Evolutionary conservation across 495 filamentous ascomycete genomes (phyloP), one percentile per base, ranked within the genome.

Genomic region (Aspergillus homomorphus): DNA sequence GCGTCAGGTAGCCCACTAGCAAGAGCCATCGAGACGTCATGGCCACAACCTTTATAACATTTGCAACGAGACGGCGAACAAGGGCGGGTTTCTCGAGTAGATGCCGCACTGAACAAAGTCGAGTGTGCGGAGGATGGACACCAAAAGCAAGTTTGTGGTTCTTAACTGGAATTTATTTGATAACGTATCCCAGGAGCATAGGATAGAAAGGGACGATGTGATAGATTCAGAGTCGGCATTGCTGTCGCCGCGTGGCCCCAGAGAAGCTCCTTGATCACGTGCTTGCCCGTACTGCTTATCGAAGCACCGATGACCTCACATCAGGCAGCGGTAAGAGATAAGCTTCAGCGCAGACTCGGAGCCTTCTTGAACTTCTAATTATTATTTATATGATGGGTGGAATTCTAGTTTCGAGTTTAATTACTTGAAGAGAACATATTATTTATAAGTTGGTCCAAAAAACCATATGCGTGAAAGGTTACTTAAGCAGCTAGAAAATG

Each of bases 1-100:
- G 62, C 53, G 73, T 62, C 54, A 78, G 64, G 49, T 71, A 68
- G 56, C 67, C 61, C 61, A 70, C 61, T 43, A 79, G 66, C 65
- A 69, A 59, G 59, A 76, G 62, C 73, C 75, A 77, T 71, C 69
- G 65, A 54, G 65, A 56, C 57, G 73, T 75, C 77, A 79, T 79
- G 70, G 56, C 65, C 45, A 67, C 43, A 43, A 62, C 59, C 58
- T 42, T 45, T 62, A 41, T 44, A 69, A 69, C 73, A 76, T 76
- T 66, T 70, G 72, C 70, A 63, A 38, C 42, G 51, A 60, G 52
- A 52, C 42, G 42, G 52, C 45, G 53, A 42, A 51, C 20, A 46
- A 41, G 57, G 33, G 23, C 22, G 46, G 33, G 10, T 21, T 43
- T 50, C 43, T 12, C 33, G 4, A 26, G 45, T 22, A 51, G 19